These are phyloP conservation scores for Pythium sukuiense DNA, from an alignment of 352 stramenopile genomes.

Conservation along the genomic window DNA sequence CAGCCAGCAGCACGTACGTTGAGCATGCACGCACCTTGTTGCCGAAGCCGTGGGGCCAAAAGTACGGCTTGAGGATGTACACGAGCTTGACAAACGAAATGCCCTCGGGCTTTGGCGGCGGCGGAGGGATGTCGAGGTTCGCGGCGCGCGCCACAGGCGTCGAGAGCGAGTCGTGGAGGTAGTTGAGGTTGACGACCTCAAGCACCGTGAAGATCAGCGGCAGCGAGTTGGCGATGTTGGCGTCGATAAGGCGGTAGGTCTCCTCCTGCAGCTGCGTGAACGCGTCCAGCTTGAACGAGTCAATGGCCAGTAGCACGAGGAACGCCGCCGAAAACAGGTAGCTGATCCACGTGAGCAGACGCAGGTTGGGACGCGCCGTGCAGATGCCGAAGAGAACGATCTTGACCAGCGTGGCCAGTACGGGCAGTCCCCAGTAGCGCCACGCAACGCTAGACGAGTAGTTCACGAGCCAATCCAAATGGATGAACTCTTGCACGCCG, in stretches of 20 bases:
- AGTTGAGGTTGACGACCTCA: slow-evolving; percentile 76
- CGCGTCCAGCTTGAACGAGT: slow-evolving; percentile 72
- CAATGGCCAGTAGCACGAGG: slow-evolving; percentile 58
- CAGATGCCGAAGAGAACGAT: slow-evolving; percentile 57
- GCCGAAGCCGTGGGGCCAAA: slow-evolving; percentile 70
- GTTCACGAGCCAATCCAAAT: slow-evolving; percentile 49
- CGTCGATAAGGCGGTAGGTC: slow-evolving; percentile 49
- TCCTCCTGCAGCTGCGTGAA: slow-evolving; percentile 61
- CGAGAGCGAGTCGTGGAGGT: slow-evolving; percentile 55
- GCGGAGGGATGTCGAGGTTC: slow-evolving; percentile 29
- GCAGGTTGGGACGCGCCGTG: slow-evolving; percentile 44
- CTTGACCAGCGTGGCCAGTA: slow-evolving; percentile 63
- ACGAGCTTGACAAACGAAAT: slow-evolving; percentile 85
- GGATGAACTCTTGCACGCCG: slow-evolving; percentile 36
- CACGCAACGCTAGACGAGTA: slow-evolving; percentile 40
- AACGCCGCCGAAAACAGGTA: slow-evolving; percentile 59
- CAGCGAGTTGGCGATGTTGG: slow-evolving; percentile 82
- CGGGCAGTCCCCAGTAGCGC: slow-evolving; percentile 76
- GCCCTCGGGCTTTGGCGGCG: slow-evolving; percentile 36
- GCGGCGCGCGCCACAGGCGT: slow-evolving; percentile 32
- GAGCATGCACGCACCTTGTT: slow-evolving; percentile 84
- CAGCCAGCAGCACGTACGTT: slow-evolving; percentile 93
- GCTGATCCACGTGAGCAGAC: slow-evolving; percentile 41
- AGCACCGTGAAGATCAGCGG: slow-evolving; percentile 85
- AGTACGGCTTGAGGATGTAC: slow-evolving; percentile 87